phyloP scores from a whole-genome alignment of 2,329 filamentous ascomycete genomes.

The Colletotrichum coccodes region DNA sequence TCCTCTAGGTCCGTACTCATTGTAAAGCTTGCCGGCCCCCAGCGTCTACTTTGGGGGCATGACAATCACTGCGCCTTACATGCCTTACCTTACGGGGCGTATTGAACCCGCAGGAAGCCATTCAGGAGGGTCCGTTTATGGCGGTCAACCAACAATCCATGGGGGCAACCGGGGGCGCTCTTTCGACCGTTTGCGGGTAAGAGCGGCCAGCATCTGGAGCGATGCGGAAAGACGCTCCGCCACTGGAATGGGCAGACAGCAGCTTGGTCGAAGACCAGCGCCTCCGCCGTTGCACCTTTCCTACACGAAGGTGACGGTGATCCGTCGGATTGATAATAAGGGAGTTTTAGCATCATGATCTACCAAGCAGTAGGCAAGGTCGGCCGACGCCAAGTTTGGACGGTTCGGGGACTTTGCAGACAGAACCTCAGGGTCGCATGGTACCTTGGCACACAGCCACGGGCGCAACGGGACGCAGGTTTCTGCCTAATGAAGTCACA shows the following conservation, averaged over 20 bases:
- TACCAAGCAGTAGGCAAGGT: not conserved
- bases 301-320: no score
- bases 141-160: not conserved
- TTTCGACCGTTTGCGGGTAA: not conserved
- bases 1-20: not conserved
- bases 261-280: not conserved
- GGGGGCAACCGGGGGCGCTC: not conserved
- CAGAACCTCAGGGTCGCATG: not conserved
- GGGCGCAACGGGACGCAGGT: not conserved
- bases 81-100: no score
- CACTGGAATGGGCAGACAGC: not conserved
- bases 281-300: not conserved
- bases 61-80: not conserved
- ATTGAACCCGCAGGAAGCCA: not conserved
- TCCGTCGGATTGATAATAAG: not conserved
- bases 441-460: constrained; percentile 1
- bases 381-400: not conserved
- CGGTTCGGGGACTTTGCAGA: not conserved
- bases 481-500: constrained; percentile 1
- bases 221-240: not conserved
- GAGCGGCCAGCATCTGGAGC: not conserved
- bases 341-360: not conserved
- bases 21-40: not conserved
- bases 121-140: not conserved
- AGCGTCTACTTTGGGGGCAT: not conserved